Conservation (phyloP, 108 stramenopile genomes). For the Cyclostephanos tholiformis region DNA sequence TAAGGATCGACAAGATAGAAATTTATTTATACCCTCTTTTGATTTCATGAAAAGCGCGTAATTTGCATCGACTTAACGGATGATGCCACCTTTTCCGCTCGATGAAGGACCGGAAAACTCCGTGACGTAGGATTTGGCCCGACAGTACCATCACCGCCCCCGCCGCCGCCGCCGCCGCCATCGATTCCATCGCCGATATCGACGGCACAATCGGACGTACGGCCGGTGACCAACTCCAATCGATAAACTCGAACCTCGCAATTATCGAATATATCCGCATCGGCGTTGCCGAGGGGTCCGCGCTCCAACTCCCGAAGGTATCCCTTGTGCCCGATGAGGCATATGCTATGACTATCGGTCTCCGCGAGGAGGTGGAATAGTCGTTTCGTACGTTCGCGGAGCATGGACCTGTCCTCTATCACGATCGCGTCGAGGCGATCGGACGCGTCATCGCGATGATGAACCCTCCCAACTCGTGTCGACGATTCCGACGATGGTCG, state of each 20-base stretch:
- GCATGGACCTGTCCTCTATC: constrained; percentile 44
- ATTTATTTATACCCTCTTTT: not conserved
- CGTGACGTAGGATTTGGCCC: not conserved
- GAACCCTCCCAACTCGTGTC: not conserved
- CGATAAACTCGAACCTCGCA: constrained; percentile 68
- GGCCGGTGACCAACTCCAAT: constrained; percentile 10
- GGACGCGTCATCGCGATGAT: constrained; percentile 10
- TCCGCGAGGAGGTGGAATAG: constrained; percentile 59
- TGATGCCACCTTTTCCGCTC: constrained; percentile 30
- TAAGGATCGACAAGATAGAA: not conserved
- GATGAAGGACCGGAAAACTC: constrained; percentile 3
- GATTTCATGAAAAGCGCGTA: not conserved
- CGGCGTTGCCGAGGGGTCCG: constrained; percentile 50
- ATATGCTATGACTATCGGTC: constrained; percentile 42
- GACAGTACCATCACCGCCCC: not conserved
- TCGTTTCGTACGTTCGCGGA: constrained; percentile 55
- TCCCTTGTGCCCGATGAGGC: constrained; percentile 70
- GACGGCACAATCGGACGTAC: not conserved
- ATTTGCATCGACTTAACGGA: not conserved
- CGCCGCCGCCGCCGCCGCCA: not conserved
- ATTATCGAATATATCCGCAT: constrained; percentile 56
- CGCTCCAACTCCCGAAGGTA: constrained; percentile 71
- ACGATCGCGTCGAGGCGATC: not conserved
- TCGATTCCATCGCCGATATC: not conserved
- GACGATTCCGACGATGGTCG: not conserved